Percentiles rank a stretch among this genome's conserved stretches.
These are phyloP conservation scores for Carex myosuroides DNA, from an alignment of 176 grass and related monocot species.

Conservation along the genomic window DNA sequence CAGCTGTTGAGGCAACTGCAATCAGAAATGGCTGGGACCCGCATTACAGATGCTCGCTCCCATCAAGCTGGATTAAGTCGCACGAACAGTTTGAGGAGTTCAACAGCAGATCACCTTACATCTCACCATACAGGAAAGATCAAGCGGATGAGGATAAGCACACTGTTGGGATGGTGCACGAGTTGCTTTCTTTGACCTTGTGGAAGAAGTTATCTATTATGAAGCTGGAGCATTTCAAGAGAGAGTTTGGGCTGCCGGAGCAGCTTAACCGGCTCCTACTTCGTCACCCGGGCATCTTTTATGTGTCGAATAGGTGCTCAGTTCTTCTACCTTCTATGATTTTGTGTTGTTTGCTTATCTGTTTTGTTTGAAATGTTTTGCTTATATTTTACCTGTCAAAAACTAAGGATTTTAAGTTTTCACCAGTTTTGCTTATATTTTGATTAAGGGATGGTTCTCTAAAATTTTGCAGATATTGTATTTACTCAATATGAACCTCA, in stretches of 20 bases:
- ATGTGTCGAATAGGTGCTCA: constrained; percentile 53
- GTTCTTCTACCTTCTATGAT: not conserved
- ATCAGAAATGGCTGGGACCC: not conserved
- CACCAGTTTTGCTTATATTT: not conserved
- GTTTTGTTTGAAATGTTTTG: not conserved
- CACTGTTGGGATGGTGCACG: constrained; percentile 55
- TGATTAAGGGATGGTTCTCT: not conserved
- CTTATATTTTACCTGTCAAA: not conserved
- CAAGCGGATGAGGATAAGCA: constrained; percentile 44
- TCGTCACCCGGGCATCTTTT: constrained; percentile 70
- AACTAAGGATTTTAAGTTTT: not conserved
- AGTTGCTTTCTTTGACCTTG: constrained; percentile 62
- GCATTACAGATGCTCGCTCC: constrained; percentile 56
- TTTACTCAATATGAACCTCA: not conserved
- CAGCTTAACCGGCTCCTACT: constrained; percentile 49
- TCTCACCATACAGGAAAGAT: constrained; percentile 59
- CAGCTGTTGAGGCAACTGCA: constrained; percentile 37
- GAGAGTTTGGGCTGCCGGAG: constrained; percentile 60
- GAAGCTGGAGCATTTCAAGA: constrained; percentile 88
- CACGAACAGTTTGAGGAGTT: constrained; percentile 62
- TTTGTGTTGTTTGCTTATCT: not conserved
- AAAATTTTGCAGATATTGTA: not conserved
- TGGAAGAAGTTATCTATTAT: constrained; percentile 83
- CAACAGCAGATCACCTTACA: constrained; percentile 58
- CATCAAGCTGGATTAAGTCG: constrained; percentile 50